Evolutionary conservation across 78 protist species (phyloP), one percentile per base, ranked within the genome.

Genomic region (Dictyostelium citrinum): DNA sequence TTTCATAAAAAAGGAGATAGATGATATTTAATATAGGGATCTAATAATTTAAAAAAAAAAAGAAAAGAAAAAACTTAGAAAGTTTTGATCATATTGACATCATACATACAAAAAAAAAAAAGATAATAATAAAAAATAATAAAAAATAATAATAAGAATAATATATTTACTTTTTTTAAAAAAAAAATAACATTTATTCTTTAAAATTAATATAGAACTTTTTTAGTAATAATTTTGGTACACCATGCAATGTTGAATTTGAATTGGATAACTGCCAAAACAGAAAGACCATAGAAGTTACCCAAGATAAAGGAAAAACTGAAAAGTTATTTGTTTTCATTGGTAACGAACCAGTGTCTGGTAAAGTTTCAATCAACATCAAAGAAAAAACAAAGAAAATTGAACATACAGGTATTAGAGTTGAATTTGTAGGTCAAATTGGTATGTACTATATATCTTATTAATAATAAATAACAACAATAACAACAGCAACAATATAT

Each of bases 401-500:
- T 60, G 99, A 98, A 82, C 98, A 97, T 93, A 8, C 68, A 29
- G 99, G 98, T 29, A 97, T 98, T 90, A 95, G 81, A 46, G 83
- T 97, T 27, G 99, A 98, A 80, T 88, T 98, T 35, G 70, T 98
- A n/a, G 99, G 99, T 22, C 96, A 78, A 55, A 98, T 97, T 71
- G 91, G 96, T 46, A 67, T 37, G 90, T 45, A 55, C 1, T 20
- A 20, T 55, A 43, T 43, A 43, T 37, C 2, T 6, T 43, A 43
- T 6, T 43, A 43, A 43, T 43, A 43, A 43, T 43, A 43, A 43
- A 43, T 43, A 43, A 43, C 6, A 43, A 43, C 6, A 43, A 43
- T 43, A 43, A 43, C 6, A 43, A 43, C 6, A 43, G 6, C 6
- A 43, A 43, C 6, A 43, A 43, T n/a, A n/a, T n/a, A n/a, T n/a